Evolutionary conservation across 306 rosid species (phyloP).

Genomic region (Casuarina cunninghamiana): DNA sequence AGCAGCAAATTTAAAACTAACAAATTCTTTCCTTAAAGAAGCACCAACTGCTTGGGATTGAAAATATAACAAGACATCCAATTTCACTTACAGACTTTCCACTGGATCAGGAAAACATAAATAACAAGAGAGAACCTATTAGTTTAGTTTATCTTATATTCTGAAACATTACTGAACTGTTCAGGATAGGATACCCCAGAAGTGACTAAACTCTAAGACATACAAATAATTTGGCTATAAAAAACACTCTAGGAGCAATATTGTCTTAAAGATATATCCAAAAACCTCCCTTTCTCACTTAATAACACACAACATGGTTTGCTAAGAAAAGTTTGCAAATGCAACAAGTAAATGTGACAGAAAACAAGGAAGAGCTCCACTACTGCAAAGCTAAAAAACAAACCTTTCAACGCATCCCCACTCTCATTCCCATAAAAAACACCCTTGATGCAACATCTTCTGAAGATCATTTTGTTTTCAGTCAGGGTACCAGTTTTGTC

Average conservation of each 20-base stretch:
- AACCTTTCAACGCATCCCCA: conserved; percentile 96
- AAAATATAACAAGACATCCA: background rate
- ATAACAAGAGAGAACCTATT: background rate
- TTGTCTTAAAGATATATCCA: background rate
- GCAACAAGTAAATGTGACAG: conserved; percentile 23
- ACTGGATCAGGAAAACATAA: background rate
- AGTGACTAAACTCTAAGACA: background rate
- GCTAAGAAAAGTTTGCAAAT: conserved; percentile 7
- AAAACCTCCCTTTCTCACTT: conserved; percentile 4
- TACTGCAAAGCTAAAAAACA: conserved; percentile 21
- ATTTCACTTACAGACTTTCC: background rate
- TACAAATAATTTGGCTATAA: background rate
- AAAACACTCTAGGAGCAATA: background rate
- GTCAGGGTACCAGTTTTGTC: conserved; percentile 99
- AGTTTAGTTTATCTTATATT: background rate
- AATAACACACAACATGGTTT: conserved; percentile 3
- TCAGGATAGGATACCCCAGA: background rate
- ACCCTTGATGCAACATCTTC: conserved; percentile 88
- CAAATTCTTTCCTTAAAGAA: background rate
- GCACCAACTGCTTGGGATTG: background rate
- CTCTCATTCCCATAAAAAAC: conserved; percentile 84
- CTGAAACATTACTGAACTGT: conserved; percentile 20
- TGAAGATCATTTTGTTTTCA: conserved; percentile 93
- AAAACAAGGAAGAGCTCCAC: conserved; percentile 28
- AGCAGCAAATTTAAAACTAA: conserved; percentile 3